Evolutionary conservation across 805 yeast species (phyloP).

Genomic region (Hemisphaericaspora nanyangensis): DNA sequence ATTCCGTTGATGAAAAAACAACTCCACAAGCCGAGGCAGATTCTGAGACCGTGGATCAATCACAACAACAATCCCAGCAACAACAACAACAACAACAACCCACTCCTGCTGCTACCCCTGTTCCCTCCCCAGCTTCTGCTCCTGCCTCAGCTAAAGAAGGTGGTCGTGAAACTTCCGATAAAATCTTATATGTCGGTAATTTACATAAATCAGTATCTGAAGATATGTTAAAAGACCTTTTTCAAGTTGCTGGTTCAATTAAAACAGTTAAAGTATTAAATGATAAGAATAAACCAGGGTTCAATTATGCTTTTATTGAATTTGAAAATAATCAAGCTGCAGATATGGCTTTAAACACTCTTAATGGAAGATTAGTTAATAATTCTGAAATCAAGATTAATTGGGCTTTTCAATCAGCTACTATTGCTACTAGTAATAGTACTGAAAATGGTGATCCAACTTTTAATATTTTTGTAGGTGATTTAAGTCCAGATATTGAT

Average conservation of each 20-base stretch:
- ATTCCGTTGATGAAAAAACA: not conserved
- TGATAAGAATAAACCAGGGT: constrained; percentile 71
- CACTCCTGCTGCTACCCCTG: not conserved
- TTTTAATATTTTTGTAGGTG: constrained; percentile 82
- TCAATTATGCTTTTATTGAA: constrained; percentile 82
- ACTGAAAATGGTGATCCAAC: constrained; percentile 38
- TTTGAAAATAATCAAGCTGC: constrained; percentile 59
- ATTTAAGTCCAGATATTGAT: constrained; percentile 74
- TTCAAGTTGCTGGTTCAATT: constrained; percentile 59
- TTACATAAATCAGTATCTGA: constrained; percentile 64
- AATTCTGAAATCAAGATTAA: constrained; percentile 60
- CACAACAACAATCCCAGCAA: not conserved
- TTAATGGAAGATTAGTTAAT: constrained; percentile 57
- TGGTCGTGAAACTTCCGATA: constrained; percentile 74
- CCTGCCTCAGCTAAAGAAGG: constrained; percentile 77
- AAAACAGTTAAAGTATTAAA: constrained; percentile 64
- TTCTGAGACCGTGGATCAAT: not conserved
- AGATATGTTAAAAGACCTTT: constrained; percentile 55
- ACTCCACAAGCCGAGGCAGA: not conserved
- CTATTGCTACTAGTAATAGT: constrained; percentile 44
- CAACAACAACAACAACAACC: not conserved
- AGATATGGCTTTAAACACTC: constrained; percentile 52
- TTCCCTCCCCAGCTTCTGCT: constrained; percentile 10
- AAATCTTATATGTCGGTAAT: constrained; percentile 74
- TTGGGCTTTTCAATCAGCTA: constrained; percentile 83